These are phyloP conservation scores for Magnaporthiopsis incrustans DNA, from an alignment of 2,329 filamentous ascomycete species.

Conservation along the genomic window DNA sequence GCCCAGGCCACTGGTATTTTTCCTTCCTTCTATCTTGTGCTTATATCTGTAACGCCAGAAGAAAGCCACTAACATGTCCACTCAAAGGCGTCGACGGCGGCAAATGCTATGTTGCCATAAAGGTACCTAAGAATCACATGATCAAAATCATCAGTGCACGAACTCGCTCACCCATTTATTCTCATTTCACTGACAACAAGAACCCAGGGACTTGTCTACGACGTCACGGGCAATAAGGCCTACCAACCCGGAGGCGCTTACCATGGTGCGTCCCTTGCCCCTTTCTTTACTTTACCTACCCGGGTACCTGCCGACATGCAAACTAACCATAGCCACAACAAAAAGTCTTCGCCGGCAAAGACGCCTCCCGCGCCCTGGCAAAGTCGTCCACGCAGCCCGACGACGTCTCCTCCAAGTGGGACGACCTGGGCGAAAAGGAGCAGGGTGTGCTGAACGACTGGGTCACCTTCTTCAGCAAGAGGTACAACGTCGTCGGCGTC, in stretches of 20 bases:
- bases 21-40: neutral
- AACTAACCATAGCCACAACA: neutral
- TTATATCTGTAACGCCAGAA: no score
- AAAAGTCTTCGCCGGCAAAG: constrained; percentile 88
- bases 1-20: constrained; percentile 72
- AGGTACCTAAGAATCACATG: constrained; percentile 27
- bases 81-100: constrained; percentile 54
- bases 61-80: neutral
- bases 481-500: constrained; percentile 75
- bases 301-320: neutral
- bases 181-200: neutral
- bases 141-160: no score
- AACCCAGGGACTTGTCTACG: constrained; percentile 77
- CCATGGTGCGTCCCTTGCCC: constrained; percentile 52
- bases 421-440: constrained; percentile 75
- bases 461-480: constrained; percentile 93
- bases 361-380: constrained; percentile 85
- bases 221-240: constrained; percentile 82
- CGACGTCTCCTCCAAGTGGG: constrained; percentile 76
- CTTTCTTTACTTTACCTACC: neutral
- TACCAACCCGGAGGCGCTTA: constrained; percentile 81
- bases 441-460: constrained; percentile 82
- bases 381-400: constrained; percentile 79
- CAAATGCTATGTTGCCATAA: constrained; percentile 62
- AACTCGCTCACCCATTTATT: neutral